phyloP scores from a whole-genome alignment of 176 grass and related monocot genomes.

The Bonia amplexicaulis region DNA sequence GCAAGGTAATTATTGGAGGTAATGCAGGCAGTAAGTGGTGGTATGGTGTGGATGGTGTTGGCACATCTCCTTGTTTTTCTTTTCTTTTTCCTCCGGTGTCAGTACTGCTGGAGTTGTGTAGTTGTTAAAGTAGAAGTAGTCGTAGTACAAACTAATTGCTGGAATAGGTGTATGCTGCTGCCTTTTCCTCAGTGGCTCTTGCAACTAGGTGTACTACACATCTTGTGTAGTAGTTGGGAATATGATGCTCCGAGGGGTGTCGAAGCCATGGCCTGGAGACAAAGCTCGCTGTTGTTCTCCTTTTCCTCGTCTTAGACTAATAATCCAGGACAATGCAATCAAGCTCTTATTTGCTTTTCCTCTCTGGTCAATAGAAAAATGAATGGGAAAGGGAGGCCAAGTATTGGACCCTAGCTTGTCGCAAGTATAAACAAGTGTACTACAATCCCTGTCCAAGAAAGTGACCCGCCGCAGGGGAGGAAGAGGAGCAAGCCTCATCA shows the following conservation, averaged over 20 bases:
- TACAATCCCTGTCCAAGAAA: constrained; percentile 9
- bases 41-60: too few species aligned
- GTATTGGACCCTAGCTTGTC: constrained; percentile 5
- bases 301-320: constrained; percentile 26
- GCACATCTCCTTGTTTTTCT: background rate
- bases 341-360: background rate
- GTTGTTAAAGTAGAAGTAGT: constrained; percentile 16
- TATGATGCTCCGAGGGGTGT: constrained; percentile 16
- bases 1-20: constrained; percentile 12
- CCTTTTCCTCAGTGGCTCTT: constrained; percentile 15
- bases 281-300: background rate
- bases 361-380: background rate
- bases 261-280: background rate
- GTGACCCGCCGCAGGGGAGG: background rate
- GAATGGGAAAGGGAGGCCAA: background rate
- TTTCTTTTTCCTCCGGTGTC: background rate
- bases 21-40: background rate
- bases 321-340: background rate
- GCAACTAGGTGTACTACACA: constrained; percentile 35
- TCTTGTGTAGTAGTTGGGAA: constrained; percentile 25
- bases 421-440: constrained; percentile 19
- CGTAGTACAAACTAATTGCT: constrained; percentile 13
- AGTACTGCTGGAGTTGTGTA: background rate
- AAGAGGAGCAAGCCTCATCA: background rate
- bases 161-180: constrained; percentile 31